Base-by-base conservation (phyloP, 2,329 filamentous ascomycete genomes). In the Cladobotryum mycophilum region DNA sequence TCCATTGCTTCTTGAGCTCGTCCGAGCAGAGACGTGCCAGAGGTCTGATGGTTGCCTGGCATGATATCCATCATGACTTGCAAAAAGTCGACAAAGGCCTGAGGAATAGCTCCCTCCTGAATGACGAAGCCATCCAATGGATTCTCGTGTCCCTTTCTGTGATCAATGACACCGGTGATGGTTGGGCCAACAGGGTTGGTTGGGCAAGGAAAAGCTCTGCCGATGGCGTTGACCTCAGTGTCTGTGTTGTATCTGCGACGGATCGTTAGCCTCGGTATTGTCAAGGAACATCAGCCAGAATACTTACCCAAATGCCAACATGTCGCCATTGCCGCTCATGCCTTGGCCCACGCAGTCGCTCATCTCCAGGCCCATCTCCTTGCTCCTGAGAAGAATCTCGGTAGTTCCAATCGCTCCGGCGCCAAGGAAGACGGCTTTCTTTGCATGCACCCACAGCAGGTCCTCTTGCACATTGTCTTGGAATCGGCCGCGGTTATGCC, bases 281-380 rank as follows among this genome's bases (percentile, higher is more conserved):
- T 11, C 12, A 41, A 4, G 0, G 9, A 4, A 34, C 5, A 3
- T 15, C 14, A 41, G 25, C 2, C 6, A 8, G 3, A 22, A 14
- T 15, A 59, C 69, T 62, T 63, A 78, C 70, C 78, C 82, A 62
- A 85, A 86, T 2, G 76, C 78, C 14, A 86, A 62, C 58, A 85
- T 81, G 55, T 86, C 82, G 3, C 83, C 82, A 57, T 86, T 86
- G 2, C 82, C 82, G 57, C 79, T 81, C 75, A 84, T 84, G 50
- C 76, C 75, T 51, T 73, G 71, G 5, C 82, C 82, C 8, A 85
- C 69, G 42, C 71, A 69, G 14, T 76, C 68, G 56, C 81, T 85
- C 69, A 82, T 75, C 0, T 67, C 58, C 11, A 87, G 63, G 0
- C 83, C 82, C 61, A 80, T 71, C 47, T 76, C 70, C 60, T 74